Evolutionary conservation across 805 yeast genomes (phyloP), one percentile per base, ranked within the genome.

Genomic region (Metschnikowia gelsemii): DNA sequence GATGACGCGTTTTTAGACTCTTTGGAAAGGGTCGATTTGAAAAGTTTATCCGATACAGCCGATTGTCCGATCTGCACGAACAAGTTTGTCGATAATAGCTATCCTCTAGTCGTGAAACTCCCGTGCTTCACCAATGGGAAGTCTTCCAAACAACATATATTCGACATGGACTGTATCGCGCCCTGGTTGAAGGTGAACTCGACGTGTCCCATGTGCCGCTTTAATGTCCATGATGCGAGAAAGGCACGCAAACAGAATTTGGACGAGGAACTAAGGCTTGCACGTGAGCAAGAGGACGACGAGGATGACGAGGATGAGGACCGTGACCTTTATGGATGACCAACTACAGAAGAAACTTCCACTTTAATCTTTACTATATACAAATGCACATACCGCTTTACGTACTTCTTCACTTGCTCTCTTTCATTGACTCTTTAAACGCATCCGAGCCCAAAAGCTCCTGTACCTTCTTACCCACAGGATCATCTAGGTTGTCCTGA

Each of bases 171-270:
- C 51, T 90, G 97, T 59, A 80, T 91, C 27, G 83, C 84, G 0
- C 93, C 95, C 0, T 90, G 98, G 98, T 69, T 91, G 38, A 77
- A 79, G 48, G 68, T 80, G 38, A 79, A 84, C 52, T 67, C 76
- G 1, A 83, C 87, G 0, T 90, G 98, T 57, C 98, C 98, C 0
- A 62, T 91, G 54, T 91, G 97, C 58, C 72, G 98, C 49, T 79
- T 75, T 46, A 82, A 88, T 55, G 78, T 90, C 19, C 59, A 76
- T 16, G 76, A 71, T 24, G 59, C 58, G 4, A 57, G 55, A 18
- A 49, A 52, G 33, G 55, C 57, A 30, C 45, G 71, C 14, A 55
- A 52, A 42, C 58, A 61, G 39, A 56, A 56, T 44, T 51, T 70
- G 13, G 66, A 61, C 23, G 60, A 59, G 40, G 74, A 68, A 48